Evolutionary conservation across 1,139 yeast genomes (phyloP), one percentile per base, ranked within the genome.

Genomic region (Kodamaea fungicola): DNA sequence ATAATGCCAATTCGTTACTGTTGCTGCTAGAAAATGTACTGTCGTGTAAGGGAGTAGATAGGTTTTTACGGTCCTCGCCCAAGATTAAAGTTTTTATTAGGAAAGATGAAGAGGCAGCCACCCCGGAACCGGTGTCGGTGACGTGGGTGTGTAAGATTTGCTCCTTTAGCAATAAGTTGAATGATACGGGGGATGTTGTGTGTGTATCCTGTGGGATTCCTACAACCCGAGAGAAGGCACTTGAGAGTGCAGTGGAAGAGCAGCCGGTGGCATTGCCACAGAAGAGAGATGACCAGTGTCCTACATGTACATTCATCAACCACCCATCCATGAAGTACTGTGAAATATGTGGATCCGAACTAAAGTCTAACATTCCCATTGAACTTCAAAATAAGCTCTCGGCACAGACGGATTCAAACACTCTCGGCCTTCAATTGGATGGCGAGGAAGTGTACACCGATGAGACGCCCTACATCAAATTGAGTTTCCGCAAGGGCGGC

Each of bases 91-190:
- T 68, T 7, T 64, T 46, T 40, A 49, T 37, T 8, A 19, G 21
- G 22, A 31, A 22, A 41, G 30, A 31, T 8, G 39, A 41, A 24
- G 28, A 37, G 27, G 7, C 26, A 2, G 28, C 12, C 7, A 12
- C 37, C 7, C 28, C 32, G 7, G 29, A 31, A 8, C 35, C 13
- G 12, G n/a, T 9, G 13, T 34, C 26, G 25, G 41, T 64, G n/a
- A 69, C 73, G 22, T 90, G 97, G 97, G 73, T 76, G 1, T 90
- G 97, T 57, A 82, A 85, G 8, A 89, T 90, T 4, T 90, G 97
- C 57, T 81, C 81, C 30, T 83, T 72, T 49, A 71, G 81, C 21
- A 89, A 89, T 53, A 67, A 66, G 54, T 61, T 25, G 58, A 60
- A 57, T 12, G 52, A 51, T 3, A 45, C 74, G 6, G 89, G 92